Percentiles rank a stretch among this genome's conserved stretches.
Evolutionary conservation across 805 yeast genomes (phyloP).

Genomic region (Hanseniaspora nectarophila): DNA sequence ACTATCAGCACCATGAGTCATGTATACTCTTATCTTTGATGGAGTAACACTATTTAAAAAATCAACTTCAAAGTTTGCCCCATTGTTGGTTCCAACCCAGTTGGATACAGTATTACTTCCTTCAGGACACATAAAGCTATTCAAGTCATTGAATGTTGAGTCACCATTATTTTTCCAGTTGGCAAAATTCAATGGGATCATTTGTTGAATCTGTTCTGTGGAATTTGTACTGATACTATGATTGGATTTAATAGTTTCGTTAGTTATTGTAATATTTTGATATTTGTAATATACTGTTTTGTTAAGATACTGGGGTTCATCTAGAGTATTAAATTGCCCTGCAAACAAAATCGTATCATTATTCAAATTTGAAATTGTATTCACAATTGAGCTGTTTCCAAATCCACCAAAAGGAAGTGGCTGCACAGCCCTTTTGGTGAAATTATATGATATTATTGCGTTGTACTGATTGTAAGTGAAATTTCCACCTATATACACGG

Average conservation of each 20-base stretch:
- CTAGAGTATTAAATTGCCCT: constrained; percentile 59
- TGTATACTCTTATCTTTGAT: constrained; percentile 59
- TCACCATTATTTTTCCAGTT: constrained; percentile 34
- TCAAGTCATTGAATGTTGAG: constrained; percentile 27
- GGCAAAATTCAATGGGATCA: constrained; percentile 48
- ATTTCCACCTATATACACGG: constrained; percentile 72
- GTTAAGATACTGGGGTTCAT: constrained; percentile 34
- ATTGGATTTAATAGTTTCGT: constrained; percentile 23
- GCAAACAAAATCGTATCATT: constrained; percentile 56
- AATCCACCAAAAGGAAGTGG: constrained; percentile 69
- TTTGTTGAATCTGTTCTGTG: constrained; percentile 44
- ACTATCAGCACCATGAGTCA: constrained; percentile 38
- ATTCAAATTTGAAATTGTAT: constrained; percentile 46
- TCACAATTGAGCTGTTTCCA: constrained; percentile 44
- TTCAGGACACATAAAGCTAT: constrained; percentile 48
- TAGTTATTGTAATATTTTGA: constrained; percentile 19
- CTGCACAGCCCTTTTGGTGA: constrained; percentile 30
- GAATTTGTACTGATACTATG: constrained; percentile 19
- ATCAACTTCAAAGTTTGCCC: constrained; percentile 56
- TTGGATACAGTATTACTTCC: constrained; percentile 24
- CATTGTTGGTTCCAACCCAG: constrained; percentile 45
- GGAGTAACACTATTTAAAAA: constrained; percentile 51
- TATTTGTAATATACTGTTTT: constrained; percentile 16
- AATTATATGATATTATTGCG: constrained; percentile 49
- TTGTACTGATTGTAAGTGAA: constrained; percentile 40